Percentiles rank a stretch among this genome's conserved stretches.
Evolutionary conservation across 164 flowering plant genomes (phyloP).

Genomic region (Dillenia suffruticosa): DNA sequence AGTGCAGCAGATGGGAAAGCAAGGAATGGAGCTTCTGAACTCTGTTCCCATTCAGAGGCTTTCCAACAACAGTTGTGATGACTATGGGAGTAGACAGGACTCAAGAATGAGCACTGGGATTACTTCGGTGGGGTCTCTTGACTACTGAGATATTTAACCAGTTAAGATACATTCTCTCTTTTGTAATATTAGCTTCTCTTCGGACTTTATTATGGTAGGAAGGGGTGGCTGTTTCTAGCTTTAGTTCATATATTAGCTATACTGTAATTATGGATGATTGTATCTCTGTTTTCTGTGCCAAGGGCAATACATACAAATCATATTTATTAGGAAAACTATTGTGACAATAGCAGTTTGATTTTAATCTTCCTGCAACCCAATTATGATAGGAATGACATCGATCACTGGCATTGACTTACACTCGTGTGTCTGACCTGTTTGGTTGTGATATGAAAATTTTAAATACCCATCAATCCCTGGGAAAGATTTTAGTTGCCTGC

Average conservation of each 20-base stretch:
- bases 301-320: conserved; percentile 9
- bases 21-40: conserved; percentile 59
- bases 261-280: conserved; percentile 33
- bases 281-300: conserved; percentile 9
- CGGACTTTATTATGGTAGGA: conserved; percentile 3
- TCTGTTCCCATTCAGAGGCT: conserved; percentile 58
- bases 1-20: conserved; percentile 84
- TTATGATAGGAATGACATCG: not conserved
- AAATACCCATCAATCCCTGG: too few relatives aligned
- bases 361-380: not conserved
- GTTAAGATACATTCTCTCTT: conserved; percentile 11
- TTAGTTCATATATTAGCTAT: conserved; percentile 19
- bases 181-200: conserved; percentile 22
- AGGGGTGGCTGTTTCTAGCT: conserved; percentile 20
- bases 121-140: conserved; percentile 61
- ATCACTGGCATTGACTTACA: not conserved
- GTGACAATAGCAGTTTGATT: conserved; percentile 1
- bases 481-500: too few relatives aligned
- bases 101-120: conserved; percentile 62
- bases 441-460: too few relatives aligned
- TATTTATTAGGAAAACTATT: conserved; percentile 18
- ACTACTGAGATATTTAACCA: conserved; percentile 37
- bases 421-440: too few relatives aligned
- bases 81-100: conserved; percentile 45
- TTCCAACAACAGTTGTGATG: conserved; percentile 51